Percentiles rank a stretch among this genome's conserved stretches.
These are phyloP conservation scores for Geum urbanum DNA, from an alignment of 306 rosid genomes.

Conservation along the genomic window DNA sequence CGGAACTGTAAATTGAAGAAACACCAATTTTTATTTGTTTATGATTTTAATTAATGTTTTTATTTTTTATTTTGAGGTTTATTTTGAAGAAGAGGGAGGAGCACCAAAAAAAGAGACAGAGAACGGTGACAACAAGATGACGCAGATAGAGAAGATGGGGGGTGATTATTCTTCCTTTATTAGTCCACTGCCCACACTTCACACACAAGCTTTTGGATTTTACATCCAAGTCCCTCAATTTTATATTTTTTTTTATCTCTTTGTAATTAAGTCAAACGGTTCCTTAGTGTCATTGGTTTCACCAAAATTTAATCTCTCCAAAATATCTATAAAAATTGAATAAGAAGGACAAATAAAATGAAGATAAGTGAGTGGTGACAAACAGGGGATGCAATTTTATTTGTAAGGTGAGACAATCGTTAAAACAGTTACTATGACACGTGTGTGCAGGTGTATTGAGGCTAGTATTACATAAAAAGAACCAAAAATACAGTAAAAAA, in stretches of 20 bases:
- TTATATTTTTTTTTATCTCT: not conserved
- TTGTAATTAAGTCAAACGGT: no score
- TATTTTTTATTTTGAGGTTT: not conserved
- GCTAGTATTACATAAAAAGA: no score
- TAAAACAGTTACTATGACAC: no score
- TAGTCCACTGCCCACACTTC: slow-evolving; percentile 3
- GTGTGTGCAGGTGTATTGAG: no score
- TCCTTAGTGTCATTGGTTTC: no score
- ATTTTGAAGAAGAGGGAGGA: not conserved
- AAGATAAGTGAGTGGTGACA: no score
- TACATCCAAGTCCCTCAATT: slow-evolving; percentile 20
- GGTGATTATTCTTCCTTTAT: not conserved
- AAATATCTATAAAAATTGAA: no score
- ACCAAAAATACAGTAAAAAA: not conserved
- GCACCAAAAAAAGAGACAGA: not conserved
- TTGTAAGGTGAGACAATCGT: no score
- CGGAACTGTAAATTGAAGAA: not conserved
- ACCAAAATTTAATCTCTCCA: no score
- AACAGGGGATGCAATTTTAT: no score
- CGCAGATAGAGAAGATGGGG: not conserved
- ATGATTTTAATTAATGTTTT: slow-evolving; percentile 1
- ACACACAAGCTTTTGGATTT: not conserved
- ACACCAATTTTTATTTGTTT: not conserved
- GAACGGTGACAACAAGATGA: not conserved
- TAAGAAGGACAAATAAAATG: no score